Evolutionary conservation across 305 asterid genomes (phyloP).

Genomic region (Fraxinus floribunda): DNA sequence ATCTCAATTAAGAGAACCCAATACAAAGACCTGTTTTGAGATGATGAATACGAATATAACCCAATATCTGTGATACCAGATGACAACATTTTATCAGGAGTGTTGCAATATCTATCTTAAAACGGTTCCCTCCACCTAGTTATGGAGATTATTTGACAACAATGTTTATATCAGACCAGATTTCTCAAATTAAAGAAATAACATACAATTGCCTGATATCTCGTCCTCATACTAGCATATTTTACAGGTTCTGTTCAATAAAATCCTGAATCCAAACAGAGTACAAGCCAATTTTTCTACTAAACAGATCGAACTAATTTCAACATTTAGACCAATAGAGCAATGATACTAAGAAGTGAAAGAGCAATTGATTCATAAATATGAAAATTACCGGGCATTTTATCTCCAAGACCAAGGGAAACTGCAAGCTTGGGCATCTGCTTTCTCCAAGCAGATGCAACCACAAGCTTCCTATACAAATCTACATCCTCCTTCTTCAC

Average conservation of each 20-base stretch:
- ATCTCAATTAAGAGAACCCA: background rate
- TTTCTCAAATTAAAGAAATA: background rate
- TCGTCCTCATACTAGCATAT: background rate
- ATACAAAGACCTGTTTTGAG: background rate
- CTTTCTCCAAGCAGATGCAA: constrained; percentile 98
- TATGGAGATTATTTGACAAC: background rate
- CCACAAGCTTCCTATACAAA: constrained; percentile 94
- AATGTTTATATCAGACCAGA: background rate
- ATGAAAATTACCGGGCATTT: constrained; percentile 84
- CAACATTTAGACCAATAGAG: background rate
- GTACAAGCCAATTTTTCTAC: background rate
- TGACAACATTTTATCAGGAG: background rate
- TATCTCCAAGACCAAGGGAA: constrained; percentile 80
- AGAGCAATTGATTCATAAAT: background rate
- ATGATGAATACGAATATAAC: background rate
- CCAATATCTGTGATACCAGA: background rate
- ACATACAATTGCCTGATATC: background rate
- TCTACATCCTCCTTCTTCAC: constrained; percentile 78
- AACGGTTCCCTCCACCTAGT: background rate
- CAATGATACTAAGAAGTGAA: background rate
- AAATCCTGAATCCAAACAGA: background rate
- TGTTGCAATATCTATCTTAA: background rate
- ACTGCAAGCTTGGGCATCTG: constrained; percentile 98
- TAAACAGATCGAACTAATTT: background rate
- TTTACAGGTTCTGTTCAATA: background rate